Base-by-base conservation (phyloP, 1,284 basidiomycete species). In the Chiua sp. region DNA sequence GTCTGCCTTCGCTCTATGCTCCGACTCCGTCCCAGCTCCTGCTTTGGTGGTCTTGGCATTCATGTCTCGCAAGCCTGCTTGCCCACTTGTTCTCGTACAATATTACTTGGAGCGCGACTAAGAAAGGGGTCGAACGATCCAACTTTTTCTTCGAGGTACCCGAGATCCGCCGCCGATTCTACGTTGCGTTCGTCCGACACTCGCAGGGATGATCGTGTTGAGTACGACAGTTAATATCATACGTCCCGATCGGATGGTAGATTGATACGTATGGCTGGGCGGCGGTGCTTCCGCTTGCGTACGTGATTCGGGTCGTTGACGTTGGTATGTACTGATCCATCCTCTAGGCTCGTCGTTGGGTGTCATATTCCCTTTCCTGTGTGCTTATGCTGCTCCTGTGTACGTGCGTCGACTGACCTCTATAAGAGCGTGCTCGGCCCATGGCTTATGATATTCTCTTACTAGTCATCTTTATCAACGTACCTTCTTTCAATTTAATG, bases 101-200 rank as follows among this genome's bases (percentile, higher is more conserved):
- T 76, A 95, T 95, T 79, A 86, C 82, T 8, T 94, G 91, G 91
- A 86, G 84, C 16, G 89, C 89, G 16, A 91, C 90, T 7, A 87
- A 84, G 73, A 92, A 92, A 65, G 91, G 93, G 69, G 90, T 91
- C 53, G 87, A 92, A 72, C 82, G 86, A 42, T 91, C 87, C 44
- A 94, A 94, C 75, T 94, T 95, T 79, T 95, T 92, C 84, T 84
- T 89, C 55, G 93, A 96, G 71, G 87, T 94, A 7, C 94, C 94
- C 0, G 84, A 85, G 62, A 94, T 94, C 69, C 77, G 88, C 66
- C 85, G 87, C 60, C 85, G 92, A 15, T 83, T 82, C 73, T 80
- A 78, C 69, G 66, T 77, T 33, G 71, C 61, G 37, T 66, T 73
- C 33, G 50, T n/a, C n/a, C 54, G 3, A n/a, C 74, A n/a, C 12